Evolutionary conservation across 2,329 filamentous ascomycete genomes (phyloP), one percentile per base, ranked within the genome.

Genomic region (Didymella sp.): DNA sequence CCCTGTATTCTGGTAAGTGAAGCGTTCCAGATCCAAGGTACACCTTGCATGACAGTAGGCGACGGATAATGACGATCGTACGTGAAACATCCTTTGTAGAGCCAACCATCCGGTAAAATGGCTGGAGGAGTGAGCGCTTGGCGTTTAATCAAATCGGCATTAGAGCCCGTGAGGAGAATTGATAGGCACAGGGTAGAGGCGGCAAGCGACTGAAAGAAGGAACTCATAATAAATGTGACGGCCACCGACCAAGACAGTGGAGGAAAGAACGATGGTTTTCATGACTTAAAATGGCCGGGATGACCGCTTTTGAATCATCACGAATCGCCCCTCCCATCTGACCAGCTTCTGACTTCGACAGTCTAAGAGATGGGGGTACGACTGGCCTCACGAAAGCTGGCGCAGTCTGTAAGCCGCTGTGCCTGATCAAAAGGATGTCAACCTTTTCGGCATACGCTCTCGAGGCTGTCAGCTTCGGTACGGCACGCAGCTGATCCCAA

Each of bases 1-100:
- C 61, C 31, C 60, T 61, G 45, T 33, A 31, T 42, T 30, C 15
- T 37, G 35, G 35, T 60, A 41, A 56, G 47, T 47, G 17, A 24
- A 40, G 30, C 15, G 19, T 38, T 12, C 8, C 37, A 19, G 21
- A 28, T n/a, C 33, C 17, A 30, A 13, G 28, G 42, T n/a, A 13
- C 4, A 15, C 17, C 28, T 42, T 40, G 25, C 33, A 45, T 27
- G 24, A 19, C 4, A 43, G 38, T 19, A 52, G 25, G 40, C 25
- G 33, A 42, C 38, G 12, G 43, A 13, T 41, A 33, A 45, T 25
- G 35, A 19, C 46, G 49, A 43, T 47, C 62, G 45, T 67, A 71
- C 50, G 59, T 61, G 54, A 70, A 73, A 55, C 72, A 73, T 40
- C 72, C 71, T 40, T 60, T 53, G 37, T 69, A 72, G 9, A 42